Conservation (phyloP, 805 yeast species). For the Lipomyces sp. region DNA sequence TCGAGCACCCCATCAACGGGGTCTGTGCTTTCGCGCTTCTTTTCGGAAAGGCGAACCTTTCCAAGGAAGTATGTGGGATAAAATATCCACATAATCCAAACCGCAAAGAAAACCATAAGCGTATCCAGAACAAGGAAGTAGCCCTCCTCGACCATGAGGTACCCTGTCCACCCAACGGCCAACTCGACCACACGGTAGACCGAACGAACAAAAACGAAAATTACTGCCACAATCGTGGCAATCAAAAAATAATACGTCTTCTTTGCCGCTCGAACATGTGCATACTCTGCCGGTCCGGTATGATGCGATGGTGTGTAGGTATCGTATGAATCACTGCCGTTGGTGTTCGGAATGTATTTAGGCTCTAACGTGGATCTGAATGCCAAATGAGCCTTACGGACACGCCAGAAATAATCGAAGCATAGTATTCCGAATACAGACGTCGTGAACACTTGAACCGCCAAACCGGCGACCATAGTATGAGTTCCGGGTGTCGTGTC, state of each 20-base stretch:
- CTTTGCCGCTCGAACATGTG: conserved; percentile 9
- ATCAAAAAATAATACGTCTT: background rate
- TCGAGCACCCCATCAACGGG: too few species aligned
- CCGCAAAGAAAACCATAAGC: conserved; percentile 50
- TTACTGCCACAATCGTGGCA: conserved; percentile 5
- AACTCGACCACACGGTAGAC: conserved; percentile 66
- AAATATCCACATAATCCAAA: conserved; percentile 1
- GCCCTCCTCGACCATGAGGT: conserved; percentile 53
- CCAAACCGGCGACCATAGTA: conserved; percentile 74
- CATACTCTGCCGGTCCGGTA: conserved; percentile 13
- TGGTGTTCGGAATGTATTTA: background rate
- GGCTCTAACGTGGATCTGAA: too few species aligned
- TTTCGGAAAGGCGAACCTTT: conserved; percentile 1
- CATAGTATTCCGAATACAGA: conserved; percentile 46
- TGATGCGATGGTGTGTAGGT: too few species aligned
- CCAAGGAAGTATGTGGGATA: conserved; percentile 21
- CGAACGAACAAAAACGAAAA: conserved; percentile 60
- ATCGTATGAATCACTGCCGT: background rate
- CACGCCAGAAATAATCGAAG: background rate
- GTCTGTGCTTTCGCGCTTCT: too few species aligned
- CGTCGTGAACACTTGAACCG: conserved; percentile 72
- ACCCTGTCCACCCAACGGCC: conserved; percentile 61
- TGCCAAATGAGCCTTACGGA: background rate
- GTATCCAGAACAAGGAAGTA: conserved; percentile 56
- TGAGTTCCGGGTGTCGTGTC: conserved; percentile 51